Conservation (phyloP, 164 flowering plant genomes). For the Dillenia turbinata region DNA sequence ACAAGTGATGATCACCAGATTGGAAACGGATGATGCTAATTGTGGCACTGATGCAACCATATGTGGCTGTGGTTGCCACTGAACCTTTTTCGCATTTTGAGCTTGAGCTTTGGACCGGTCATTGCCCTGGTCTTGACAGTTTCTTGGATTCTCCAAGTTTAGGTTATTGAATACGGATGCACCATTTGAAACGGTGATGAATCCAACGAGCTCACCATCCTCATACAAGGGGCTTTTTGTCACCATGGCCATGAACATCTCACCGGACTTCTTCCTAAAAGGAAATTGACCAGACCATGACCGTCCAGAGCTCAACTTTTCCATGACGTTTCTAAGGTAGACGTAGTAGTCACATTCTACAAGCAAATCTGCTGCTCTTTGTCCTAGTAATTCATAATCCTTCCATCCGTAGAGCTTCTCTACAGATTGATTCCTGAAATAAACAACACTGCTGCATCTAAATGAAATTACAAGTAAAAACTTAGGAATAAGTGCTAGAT, state of each 20-base stretch:
- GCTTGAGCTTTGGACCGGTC: conserved; percentile 21
- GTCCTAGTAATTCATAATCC: conserved; percentile 59
- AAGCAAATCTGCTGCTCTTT: conserved; percentile 34
- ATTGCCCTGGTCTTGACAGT: conserved; percentile 25
- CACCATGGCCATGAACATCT: conserved; percentile 70
- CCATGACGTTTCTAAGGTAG: conserved; percentile 30
- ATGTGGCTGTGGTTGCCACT: conserved; percentile 52
- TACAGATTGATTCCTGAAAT: conserved; percentile 73
- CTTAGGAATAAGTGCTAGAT: too few species aligned
- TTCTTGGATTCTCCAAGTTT: conserved; percentile 26
- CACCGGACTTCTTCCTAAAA: conserved; percentile 66
- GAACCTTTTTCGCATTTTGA: conserved; percentile 46
- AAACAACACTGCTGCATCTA: conserved; percentile 4
- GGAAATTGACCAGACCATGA: conserved; percentile 92
- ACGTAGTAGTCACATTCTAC: conserved; percentile 36
- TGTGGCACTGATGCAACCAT: conserved; percentile 44
- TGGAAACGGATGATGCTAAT: conserved; percentile 62
- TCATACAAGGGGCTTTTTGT: conserved; percentile 70
- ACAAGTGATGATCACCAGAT: conserved; percentile 66
- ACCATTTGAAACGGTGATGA: conserved; percentile 79
- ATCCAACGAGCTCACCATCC: conserved; percentile 65
- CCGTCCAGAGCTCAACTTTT: conserved; percentile 34
- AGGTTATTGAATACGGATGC: conserved; percentile 48
- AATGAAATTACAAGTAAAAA: background rate
- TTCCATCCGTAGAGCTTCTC: conserved; percentile 80